Evolutionary conservation across 2,329 filamentous ascomycete species (phyloP), one percentile per base, ranked within the genome.

Genomic region (Ceratocystis diversiconidia): DNA sequence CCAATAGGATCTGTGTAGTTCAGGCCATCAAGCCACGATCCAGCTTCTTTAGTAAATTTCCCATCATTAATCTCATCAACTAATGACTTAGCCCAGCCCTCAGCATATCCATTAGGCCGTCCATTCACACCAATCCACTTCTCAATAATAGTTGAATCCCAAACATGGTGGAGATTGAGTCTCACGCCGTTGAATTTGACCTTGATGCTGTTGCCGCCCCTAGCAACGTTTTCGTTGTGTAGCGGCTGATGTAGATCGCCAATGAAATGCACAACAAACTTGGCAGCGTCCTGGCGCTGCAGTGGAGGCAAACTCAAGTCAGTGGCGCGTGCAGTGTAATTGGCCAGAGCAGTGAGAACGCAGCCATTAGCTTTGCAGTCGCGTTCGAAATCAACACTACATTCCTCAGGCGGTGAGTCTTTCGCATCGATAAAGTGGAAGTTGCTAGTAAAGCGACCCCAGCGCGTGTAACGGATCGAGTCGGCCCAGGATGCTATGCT

Each of bases 351-450:
- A 67, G 75, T 81, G 65, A 88, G 79, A 59, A 87, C 77, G 74
- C 85, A 88, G n/a, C 84, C 84, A 10, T 74, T 76, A 8, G 74
- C 76, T 69, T 84, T 82, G 76, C 85, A 88, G 74, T 87, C 85
- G 64, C 85, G 80, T 28, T 77, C 75, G 66, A 80, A 79, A 70
- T 82, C 78, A 69, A 87, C 79, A 67, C 77, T 78, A 75, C 85
- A 87, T 59, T 73, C 76, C 17, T 71, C 70, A 0, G 85, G 85
- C 65, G 85, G 85, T 70, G 75, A 73, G 74, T 88, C 85, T 70
- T 85, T 79, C 67, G 85, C 84, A 72, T 87, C 85, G 74, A 88
- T 87, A 75, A 84, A 88, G 77, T 88, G 85, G 73, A 85, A 86
- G 43, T 79, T 79, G 69, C 78, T 81, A 7, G 81, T 83, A 73